phyloP scores from a whole-genome alignment of 2,329 filamentous ascomycete genomes.

The Nigrospora osmanthi region DNA sequence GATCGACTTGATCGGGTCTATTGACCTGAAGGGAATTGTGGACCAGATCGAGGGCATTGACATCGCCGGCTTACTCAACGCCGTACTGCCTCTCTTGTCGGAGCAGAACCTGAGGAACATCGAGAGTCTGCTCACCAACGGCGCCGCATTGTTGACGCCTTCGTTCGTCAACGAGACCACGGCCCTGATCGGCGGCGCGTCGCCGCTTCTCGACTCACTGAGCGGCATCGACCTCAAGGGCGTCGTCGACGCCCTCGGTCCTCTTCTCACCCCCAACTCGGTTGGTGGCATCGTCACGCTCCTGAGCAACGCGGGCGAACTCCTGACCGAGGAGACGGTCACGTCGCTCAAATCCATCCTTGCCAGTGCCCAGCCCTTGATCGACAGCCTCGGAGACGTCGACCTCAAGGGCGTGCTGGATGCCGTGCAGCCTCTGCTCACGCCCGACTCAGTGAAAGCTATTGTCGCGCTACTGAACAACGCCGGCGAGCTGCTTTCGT shows the following conservation, averaged over 20 bases:
- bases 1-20: conserved; percentile 16
- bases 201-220: conserved; percentile 16
- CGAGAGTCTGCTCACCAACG: conserved; percentile 18
- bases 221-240: conserved; percentile 16
- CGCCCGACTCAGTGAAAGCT: conserved; percentile 15
- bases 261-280: conserved; percentile 18
- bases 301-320: conserved; percentile 13
- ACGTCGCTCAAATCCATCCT: conserved; percentile 14
- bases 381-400: conserved; percentile 15
- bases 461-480: conserved; percentile 25
- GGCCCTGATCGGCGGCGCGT: conserved; percentile 15
- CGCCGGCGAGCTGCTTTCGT: conserved; percentile 26
- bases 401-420: conserved; percentile 23
- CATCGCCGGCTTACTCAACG: conserved; percentile 21
- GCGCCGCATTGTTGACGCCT: conserved; percentile 15
- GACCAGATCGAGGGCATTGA: conserved; percentile 21
- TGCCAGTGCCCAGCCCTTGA: conserved; percentile 3
- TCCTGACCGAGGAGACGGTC: conserved; percentile 4
- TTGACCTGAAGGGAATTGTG: conserved; percentile 16
- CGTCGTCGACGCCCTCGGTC: conserved; percentile 18
- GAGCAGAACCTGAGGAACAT: conserved; percentile 19
- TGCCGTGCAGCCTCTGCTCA: conserved; percentile 24
- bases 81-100: conserved; percentile 26
- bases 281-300: conserved; percentile 17
- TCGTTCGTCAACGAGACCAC: conserved; percentile 18